phyloP scores from a whole-genome alignment of 495 filamentous ascomycete species.

The Neurospora sp. region DNA sequence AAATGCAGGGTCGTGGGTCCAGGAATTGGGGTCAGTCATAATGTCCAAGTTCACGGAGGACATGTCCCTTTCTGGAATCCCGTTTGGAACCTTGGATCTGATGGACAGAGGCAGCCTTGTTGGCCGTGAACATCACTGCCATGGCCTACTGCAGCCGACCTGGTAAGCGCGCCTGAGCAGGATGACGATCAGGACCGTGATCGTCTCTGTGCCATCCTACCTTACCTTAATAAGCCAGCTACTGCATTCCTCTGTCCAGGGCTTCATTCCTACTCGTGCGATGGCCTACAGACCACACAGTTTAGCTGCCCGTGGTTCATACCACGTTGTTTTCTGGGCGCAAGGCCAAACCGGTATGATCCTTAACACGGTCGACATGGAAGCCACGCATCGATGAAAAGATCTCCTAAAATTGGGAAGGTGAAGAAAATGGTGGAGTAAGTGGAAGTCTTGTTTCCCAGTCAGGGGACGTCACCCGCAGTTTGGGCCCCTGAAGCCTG shows the following conservation, averaged over 20 bases:
- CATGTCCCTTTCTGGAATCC: not conserved
- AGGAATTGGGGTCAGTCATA: not conserved
- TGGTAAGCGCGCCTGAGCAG: not conserved
- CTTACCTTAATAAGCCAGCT: not conserved
- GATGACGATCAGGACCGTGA: not conserved
- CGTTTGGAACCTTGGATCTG: not conserved
- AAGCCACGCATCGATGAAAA: not conserved
- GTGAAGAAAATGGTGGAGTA: not conserved
- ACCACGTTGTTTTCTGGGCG: not conserved
- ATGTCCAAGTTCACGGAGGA: not conserved
- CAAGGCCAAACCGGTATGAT: not conserved
- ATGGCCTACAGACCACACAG: not conserved
- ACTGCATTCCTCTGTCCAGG: not conserved
- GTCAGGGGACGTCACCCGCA: not conserved
- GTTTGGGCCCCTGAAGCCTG: not conserved
- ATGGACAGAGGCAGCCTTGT: not conserved
- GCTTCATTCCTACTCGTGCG: not conserved
- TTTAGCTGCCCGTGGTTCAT: not conserved
- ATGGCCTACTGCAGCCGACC: not conserved
- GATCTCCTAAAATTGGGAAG: not conserved
- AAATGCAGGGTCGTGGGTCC: not conserved
- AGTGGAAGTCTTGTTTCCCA: not conserved
- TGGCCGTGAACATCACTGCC: not conserved
- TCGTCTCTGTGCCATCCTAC: not conserved
- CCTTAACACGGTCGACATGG: not conserved